Base-by-base conservation (phyloP, 2,329 filamentous ascomycete genomes). In the Penicillium sp. region DNA sequence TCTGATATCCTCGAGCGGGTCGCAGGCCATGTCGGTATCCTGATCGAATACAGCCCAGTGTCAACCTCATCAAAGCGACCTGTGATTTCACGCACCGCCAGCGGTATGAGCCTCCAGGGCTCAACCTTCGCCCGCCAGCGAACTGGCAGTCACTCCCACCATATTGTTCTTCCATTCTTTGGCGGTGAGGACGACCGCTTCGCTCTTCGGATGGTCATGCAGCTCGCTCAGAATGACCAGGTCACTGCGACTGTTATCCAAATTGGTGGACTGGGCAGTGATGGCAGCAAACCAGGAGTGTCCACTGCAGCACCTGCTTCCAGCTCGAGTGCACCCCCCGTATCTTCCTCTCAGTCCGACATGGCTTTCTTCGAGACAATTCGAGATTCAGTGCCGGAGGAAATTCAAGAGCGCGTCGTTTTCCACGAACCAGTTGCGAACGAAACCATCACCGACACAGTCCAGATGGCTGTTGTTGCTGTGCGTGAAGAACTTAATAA, bases 131-230 rank as follows among this genome's bases (percentile, higher is more conserved):
- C 79, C 10, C 71, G 77, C 0, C 70, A 78, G 19, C 72, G 77
- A 1, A 81, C 84, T 0, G 76, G 83, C 5, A 73, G 76, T 60
- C 83, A 82, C 53, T 82, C 81, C 32, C 88, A 95, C 64, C 88
- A 91, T 64, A 78, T 97, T 57, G 90, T 95, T 65, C 75, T 95
- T 47, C 85, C 90, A 0, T 97, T 88, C 69, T 83, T 95, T 52
- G 90, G 91, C 17, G 87, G 87, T 8, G 72, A 76, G 1, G 93
- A 98, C 62, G 91, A 96, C 62, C 79, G 82, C 7, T 80, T 84
- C 4, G 90, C 89, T 0, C 76, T 97, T 0, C 77, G 83, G 1
- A 80, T 97, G 22, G 85, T 91, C 3, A 75, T 97, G 3, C 91
- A 96, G 62, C 77, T 98, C 1, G 87, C 84, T 1, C 82, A 84